phyloP scores from a whole-genome alignment of 306 rosid species.

The Mimosa bimucronata region DNA sequence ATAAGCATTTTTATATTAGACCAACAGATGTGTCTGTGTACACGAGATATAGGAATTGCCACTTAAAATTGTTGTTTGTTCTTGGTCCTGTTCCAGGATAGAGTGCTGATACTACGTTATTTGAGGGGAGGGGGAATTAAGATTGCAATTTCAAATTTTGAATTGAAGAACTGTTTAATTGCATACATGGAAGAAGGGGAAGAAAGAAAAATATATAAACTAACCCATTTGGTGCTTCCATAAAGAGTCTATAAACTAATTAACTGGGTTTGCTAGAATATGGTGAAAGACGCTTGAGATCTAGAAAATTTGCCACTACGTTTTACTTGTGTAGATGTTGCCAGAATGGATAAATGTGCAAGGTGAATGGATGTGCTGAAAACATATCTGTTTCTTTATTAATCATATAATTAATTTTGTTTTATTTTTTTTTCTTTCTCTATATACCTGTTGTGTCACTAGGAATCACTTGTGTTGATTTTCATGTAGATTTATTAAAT shows the following conservation, averaged over 20 bases:
- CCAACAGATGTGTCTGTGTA: background rate
- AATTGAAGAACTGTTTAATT: background rate
- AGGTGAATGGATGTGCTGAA: background rate
- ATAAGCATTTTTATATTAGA: slow-evolving; percentile 8
- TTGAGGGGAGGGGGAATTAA: background rate
- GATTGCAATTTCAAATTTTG: background rate
- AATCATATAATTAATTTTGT: background rate
- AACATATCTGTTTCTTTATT: background rate
- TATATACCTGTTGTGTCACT: slow-evolving; percentile 1
- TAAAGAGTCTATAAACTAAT: background rate
- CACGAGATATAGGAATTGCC: background rate
- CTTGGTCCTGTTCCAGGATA: background rate
- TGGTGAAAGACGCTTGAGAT: slow-evolving; percentile 5
- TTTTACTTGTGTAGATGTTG: background rate
- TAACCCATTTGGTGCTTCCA: background rate
- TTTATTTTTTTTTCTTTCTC: background rate
- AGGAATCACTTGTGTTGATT: slow-evolving; percentile 27
- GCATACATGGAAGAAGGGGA: slow-evolving; percentile 7
- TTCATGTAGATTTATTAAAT: slow-evolving; percentile 49
- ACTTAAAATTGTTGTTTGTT: slow-evolving; percentile 15
- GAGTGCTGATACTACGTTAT: background rate
- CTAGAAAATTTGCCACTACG: background rate
- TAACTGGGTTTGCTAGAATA: slow-evolving; percentile 15
- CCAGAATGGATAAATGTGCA: background rate
- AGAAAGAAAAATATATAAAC: slow-evolving; percentile 19